These are phyloP conservation scores for Claviceps cyperi DNA, from an alignment of 2,329 filamentous ascomycete species.

Conservation along the genomic window DNA sequence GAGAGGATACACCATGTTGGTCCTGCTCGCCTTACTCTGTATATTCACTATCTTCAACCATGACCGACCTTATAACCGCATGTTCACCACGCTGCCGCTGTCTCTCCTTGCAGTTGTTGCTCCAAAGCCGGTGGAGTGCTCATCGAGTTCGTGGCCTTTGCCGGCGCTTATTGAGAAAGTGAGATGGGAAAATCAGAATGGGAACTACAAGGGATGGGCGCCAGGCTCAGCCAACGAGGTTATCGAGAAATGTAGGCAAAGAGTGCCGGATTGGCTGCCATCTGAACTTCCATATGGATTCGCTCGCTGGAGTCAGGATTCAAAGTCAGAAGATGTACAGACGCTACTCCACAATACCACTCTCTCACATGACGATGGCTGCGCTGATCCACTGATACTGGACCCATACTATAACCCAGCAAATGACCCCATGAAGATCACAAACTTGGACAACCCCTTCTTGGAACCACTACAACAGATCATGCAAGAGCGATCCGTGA, in stretches of 20 bases:
- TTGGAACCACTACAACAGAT: conserved; percentile 13
- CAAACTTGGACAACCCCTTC: conserved; percentile 22
- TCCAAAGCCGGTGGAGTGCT: conserved; percentile 13
- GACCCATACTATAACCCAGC: conserved; percentile 18
- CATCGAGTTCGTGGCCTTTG: conserved; percentile 16
- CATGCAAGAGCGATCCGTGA: conserved; percentile 17
- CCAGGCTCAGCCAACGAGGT: conserved; percentile 13
- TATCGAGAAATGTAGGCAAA: conserved; percentile 13
- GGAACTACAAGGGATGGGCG: conserved; percentile 20
- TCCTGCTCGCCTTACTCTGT: conserved; percentile 10
- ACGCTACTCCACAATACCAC: not conserved
- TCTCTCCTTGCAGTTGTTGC: conserved; percentile 17
- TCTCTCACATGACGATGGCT: not conserved
- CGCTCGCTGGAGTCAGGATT: conserved; percentile 15
- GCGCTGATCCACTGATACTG: conserved; percentile 2
- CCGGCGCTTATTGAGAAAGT: conserved; percentile 14
- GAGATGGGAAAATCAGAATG: conserved; percentile 14
- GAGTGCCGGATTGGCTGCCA: conserved; percentile 16
- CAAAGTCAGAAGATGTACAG: conserved; percentile 5
- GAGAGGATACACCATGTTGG: conserved; percentile 9
- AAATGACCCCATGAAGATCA: conserved; percentile 24
- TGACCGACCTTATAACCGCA: conserved; percentile 17
- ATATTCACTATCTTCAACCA: conserved; percentile 14
- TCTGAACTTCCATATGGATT: conserved; percentile 15
- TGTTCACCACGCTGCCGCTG: conserved; percentile 18